Base-by-base conservation (phyloP, 805 yeast species). In the Lipomyces kockii region DNA sequence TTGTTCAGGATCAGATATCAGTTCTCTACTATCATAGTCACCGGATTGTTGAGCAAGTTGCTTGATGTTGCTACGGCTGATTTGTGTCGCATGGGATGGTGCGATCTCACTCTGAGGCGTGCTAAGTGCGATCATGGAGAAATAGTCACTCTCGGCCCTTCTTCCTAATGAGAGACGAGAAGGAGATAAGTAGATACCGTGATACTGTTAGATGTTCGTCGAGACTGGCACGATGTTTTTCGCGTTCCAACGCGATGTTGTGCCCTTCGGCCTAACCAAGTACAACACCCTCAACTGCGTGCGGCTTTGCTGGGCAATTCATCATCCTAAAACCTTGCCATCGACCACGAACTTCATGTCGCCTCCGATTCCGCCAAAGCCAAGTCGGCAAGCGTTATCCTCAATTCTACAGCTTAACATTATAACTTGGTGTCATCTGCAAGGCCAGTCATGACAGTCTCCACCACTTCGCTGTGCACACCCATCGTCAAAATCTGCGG, bases 401-500 rank as follows among this genome's bases (percentile, higher is more conserved):
- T 43, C 49, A 43, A 14, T 43, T 43, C 9, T 17, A 43, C 8
- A n/a, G 49, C 49, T 12, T 43, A 37, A 37, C 12, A 37, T 37
- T 37, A 37, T 14, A 11, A 14, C 1, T 14, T 37, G 17, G 39
- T 37, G 39, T 37, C n/a, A 17, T 43, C 7, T 43, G 22, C 49
- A 43, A 43, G 22, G 14, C 8, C 49, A 43, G 49, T 43, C 49
- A 43, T 43, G 49, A 43, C 49, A 43, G 49, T 43, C 22, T 43
- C 49, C 22, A 2, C 22, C 22, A n/a, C 22, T 17, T 43, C 49
- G 11, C 49, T 17, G 49, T 43, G 6, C 9, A n/a, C 49, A 17
- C 49, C 49, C 20, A 43, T 91, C n/a, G 89, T 90, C 4, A 94
- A 94, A 75, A 87, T 94, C 3, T 94, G 99, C 77, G 99, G 99